Conservation (phyloP, 805 yeast species). For the Komagataella mondaviorum region DNA sequence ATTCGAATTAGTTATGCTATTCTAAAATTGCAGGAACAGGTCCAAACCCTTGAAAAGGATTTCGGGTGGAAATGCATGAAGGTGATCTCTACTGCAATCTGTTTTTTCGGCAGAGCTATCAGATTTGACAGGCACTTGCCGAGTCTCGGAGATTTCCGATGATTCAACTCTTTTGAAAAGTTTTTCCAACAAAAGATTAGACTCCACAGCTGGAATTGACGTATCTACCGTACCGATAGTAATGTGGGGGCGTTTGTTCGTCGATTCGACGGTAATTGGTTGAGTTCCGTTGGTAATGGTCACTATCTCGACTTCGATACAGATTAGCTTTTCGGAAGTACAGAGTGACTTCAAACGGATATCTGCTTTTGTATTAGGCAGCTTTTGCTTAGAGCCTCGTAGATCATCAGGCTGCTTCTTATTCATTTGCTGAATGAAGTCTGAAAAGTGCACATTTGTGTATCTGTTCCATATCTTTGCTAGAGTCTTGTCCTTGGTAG, state of each 20-base stretch:
- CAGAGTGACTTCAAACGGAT: background rate
- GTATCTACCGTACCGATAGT: conserved; percentile 46
- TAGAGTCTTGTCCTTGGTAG: conserved; percentile 6
- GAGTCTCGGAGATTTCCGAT: background rate
- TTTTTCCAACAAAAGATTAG: background rate
- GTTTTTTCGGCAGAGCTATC: background rate
- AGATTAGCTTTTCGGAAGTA: conserved; percentile 23
- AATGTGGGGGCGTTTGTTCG: conserved; percentile 46
- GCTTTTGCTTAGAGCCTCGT: background rate
- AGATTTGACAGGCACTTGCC: background rate
- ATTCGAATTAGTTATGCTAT: too few relatives aligned
- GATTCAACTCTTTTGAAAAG: background rate
- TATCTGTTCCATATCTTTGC: conserved; percentile 8
- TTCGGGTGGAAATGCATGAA: background rate
- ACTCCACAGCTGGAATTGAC: background rate
- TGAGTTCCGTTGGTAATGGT: conserved; percentile 5
- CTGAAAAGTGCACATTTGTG: background rate
- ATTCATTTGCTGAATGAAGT: background rate
- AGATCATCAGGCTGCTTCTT: background rate
- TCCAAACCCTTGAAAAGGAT: background rate
- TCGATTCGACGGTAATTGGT: conserved; percentile 11
- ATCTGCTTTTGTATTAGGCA: background rate
- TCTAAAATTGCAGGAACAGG: background rate
- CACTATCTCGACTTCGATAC: conserved; percentile 33
- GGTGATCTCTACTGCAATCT: background rate